Base-by-base conservation (phyloP, 768 basidiomycete species). In the Tulasnella sp. region DNA sequence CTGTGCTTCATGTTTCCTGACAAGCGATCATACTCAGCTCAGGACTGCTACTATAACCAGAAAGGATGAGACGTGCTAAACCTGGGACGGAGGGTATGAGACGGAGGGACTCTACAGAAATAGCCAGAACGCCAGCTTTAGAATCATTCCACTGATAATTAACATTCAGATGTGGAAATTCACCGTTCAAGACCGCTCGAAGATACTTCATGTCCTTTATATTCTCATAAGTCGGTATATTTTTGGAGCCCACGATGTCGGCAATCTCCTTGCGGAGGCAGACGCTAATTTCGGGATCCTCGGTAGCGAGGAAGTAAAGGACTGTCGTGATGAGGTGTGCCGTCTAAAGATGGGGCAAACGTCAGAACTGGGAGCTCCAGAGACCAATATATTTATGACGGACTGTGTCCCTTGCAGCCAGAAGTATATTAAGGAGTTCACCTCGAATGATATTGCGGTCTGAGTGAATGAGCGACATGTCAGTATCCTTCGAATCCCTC, bases 351-450 rank as follows among this genome's bases (percentile, higher is more conserved):
- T 43, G 24, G 8, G 29, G 21, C 19, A 27, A 26, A 24, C 43
- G 11, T n/a, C n/a, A 23, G 19, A 41, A 5, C 9, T 24, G 7
- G 27, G 8, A 11, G 24, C 27, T 17, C 4, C 21, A 17, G n/a
- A 9, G 8, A 21, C 23, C 24, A 17, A 49, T 51, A 58, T 47
- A 56, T 43, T 51, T 45, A 56, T 44, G 43, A 4, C 79, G 48
- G 42, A 85, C 85, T 32, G 88, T 88, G 70, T 92, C 88, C 56
- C 88, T 71, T 21, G 85, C 78, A 7, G 88, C 88, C 9, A 90
- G 72, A 1, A 92, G 72, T 68, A 89, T 81, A 67, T 81, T 90
- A 49, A 90, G 75, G 9, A 90, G 70, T 63, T 91, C 85, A 70
- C 90, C 86, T n/a, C 85, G 80, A 55, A 92, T 85, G 47, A 82